phyloP scores from a whole-genome alignment of 768 basidiomycete species.

The Boletus edulis region DNA sequence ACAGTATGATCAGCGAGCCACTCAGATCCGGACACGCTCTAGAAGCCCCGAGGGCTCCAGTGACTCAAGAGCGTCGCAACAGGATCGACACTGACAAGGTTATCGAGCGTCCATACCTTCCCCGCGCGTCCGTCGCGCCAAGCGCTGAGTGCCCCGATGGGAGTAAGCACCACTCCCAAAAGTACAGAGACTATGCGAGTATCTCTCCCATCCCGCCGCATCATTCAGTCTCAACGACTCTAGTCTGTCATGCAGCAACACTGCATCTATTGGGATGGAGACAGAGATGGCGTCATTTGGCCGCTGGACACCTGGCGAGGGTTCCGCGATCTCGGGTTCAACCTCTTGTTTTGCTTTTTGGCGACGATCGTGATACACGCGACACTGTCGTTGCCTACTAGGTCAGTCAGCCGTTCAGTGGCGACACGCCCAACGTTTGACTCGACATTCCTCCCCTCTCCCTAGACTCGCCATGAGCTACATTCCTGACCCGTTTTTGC shows the following conservation, averaged over 20 bases:
- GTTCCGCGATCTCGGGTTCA: constrained; percentile 42
- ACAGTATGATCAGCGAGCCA: constrained; percentile 14
- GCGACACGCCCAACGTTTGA: neutral
- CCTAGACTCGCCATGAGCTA: constrained; percentile 19
- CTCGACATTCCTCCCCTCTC: neutral
- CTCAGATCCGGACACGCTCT: constrained; percentile 20
- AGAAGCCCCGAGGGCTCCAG: constrained; percentile 19
- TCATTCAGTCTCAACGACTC: neutral
- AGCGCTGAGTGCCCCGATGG: constrained; percentile 23
- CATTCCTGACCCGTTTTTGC: constrained; percentile 43
- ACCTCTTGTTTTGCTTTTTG: constrained; percentile 34
- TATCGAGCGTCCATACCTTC: constrained; percentile 28
- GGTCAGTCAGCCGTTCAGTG: constrained; percentile 10
- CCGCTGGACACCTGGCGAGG: constrained; percentile 42
- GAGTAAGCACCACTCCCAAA: constrained; percentile 17
- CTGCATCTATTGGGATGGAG: constrained; percentile 39
- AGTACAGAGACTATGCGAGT: constrained; percentile 23
- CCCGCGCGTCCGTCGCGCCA: constrained; percentile 28
- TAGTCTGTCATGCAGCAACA: constrained; percentile 43
- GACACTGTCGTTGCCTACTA: constrained; percentile 35
- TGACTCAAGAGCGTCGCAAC: constrained; percentile 15
- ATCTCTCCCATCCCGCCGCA: neutral
- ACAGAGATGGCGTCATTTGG: constrained; percentile 44
- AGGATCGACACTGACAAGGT: constrained; percentile 27
- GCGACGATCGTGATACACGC: constrained; percentile 35